Conservation (phyloP, 192 early-diverging fungal genomes). For the Linnemannia elongata region DNA sequence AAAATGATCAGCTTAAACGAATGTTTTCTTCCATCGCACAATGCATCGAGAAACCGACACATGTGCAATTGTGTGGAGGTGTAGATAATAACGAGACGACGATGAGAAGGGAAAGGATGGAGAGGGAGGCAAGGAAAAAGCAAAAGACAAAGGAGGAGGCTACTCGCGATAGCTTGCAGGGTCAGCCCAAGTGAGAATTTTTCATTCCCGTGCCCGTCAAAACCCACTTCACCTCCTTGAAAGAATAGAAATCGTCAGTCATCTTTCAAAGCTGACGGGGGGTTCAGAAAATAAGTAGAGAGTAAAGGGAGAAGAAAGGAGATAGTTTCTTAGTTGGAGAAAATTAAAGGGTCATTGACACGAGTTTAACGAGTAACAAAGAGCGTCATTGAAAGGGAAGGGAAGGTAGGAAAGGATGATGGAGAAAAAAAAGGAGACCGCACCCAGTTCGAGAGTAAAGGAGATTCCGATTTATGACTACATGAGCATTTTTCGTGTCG, state of each 20-base stretch:
- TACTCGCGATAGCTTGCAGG: not conserved
- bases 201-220: not conserved
- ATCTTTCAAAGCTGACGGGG: conserved; percentile 8
- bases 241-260: not conserved
- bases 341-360: not conserved
- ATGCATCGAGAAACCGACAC: too few relatives aligned
- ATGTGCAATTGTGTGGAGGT: too few relatives aligned
- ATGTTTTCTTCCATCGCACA: too few relatives aligned
- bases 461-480: not conserved
- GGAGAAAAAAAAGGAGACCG: conserved; percentile 6
- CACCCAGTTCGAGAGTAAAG: not conserved
- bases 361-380: not conserved
- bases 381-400: not conserved
- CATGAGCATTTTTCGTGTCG: not conserved
- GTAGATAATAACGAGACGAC: too few relatives aligned
- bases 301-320: not conserved
- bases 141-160: too few relatives aligned
- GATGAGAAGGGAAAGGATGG: too few relatives aligned
- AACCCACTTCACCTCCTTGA: not conserved
- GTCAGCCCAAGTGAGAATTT: conserved; percentile 4
- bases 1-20: too few relatives aligned
- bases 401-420: not conserved
- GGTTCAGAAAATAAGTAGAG: too few relatives aligned
- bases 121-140: too few relatives aligned
- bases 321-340: not conserved